Evolutionary conservation across 805 yeast species (phyloP).

Genomic region (Teunomyces pallodes): DNA sequence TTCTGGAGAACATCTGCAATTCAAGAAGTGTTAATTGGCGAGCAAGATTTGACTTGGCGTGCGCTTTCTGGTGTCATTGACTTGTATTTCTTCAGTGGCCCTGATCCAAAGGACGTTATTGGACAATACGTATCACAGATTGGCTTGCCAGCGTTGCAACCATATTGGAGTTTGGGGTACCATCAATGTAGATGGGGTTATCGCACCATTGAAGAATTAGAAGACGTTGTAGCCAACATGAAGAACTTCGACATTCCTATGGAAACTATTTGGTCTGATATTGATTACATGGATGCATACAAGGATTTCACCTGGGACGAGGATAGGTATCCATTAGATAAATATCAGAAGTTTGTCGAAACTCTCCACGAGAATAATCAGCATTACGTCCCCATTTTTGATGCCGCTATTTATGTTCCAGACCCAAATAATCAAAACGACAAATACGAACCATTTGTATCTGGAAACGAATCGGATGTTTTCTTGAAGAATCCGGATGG

Average conservation of each 20-base stretch:
- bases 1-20: constrained; percentile 28
- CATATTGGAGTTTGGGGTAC: constrained; percentile 26
- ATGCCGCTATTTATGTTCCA: constrained; percentile 25
- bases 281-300: constrained; percentile 24
- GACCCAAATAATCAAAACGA: constrained; percentile 15
- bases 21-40: constrained; percentile 26
- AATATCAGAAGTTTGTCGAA: constrained; percentile 15
- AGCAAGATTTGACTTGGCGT: constrained; percentile 26
- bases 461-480: constrained; percentile 17
- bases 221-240: constrained; percentile 17
- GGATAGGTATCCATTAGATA: constrained; percentile 16
- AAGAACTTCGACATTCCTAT: constrained; percentile 17
- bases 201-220: constrained; percentile 13
- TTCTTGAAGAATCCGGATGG: constrained; percentile 25
- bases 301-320: constrained; percentile 25
- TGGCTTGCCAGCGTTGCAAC: constrained; percentile 23
- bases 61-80: constrained; percentile 27
- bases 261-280: constrained; percentile 25
- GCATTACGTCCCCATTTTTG: constrained; percentile 25
- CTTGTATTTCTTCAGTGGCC: constrained; percentile 22
- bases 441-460: constrained; percentile 14
- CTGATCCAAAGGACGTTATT: constrained; percentile 21
- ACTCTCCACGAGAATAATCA: constrained; percentile 17
- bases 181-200: constrained; percentile 29
- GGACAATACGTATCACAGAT: constrained; percentile 19